A percentile compares a stretch with the other conserved stretches of the same genome.
These are phyloP conservation scores for Cucurbita argyrosperma DNA, from an alignment of 306 rosid genomes.

Conservation along the genomic window DNA sequence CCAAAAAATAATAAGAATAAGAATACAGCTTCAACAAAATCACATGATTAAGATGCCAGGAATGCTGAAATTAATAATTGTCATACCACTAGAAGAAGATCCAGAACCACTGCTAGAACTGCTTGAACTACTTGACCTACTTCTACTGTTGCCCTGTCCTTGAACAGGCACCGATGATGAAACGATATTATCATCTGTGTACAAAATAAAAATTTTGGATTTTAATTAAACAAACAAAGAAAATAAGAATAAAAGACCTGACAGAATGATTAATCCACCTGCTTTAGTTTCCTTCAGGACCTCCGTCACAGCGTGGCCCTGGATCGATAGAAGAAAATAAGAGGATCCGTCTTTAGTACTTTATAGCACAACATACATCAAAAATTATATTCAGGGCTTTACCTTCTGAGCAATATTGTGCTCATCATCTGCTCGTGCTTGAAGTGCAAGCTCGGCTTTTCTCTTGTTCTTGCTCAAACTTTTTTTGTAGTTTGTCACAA, in stretches of 20 bases:
- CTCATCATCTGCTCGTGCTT: slow-evolving; percentile 38
- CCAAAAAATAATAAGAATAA: slow-evolving; percentile 8
- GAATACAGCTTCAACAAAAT: slow-evolving; percentile 6
- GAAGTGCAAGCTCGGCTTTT: slow-evolving; percentile 65
- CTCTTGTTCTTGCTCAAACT: slow-evolving; percentile 87
- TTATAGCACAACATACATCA: not conserved
- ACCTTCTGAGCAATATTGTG: slow-evolving; percentile 41
- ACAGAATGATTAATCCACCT: slow-evolving; percentile 24
- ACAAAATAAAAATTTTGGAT: not conserved
- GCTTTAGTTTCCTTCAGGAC: slow-evolving; percentile 34
- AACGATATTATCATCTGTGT: slow-evolving; percentile 39
- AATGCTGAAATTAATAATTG: not conserved
- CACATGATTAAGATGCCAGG: not conserved
- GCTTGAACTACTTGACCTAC: slow-evolving; percentile 93
- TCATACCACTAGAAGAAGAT: slow-evolving; percentile 89
- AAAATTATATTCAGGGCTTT: not conserved
- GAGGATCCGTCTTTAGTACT: slow-evolving; percentile 7
- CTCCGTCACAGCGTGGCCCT: slow-evolving; percentile 23
- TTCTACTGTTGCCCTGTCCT: slow-evolving; percentile 46
- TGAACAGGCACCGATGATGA: slow-evolving; percentile 38
- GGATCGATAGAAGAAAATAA: slow-evolving; percentile 18
- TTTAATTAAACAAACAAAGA: not conserved
- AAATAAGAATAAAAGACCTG: not conserved
- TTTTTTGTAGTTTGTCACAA: slow-evolving; percentile 84
- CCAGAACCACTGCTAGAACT: slow-evolving; percentile 96